Base-by-base conservation (phyloP, 352 stramenopile species). In the Halophytophthora batemanensis region DNA sequence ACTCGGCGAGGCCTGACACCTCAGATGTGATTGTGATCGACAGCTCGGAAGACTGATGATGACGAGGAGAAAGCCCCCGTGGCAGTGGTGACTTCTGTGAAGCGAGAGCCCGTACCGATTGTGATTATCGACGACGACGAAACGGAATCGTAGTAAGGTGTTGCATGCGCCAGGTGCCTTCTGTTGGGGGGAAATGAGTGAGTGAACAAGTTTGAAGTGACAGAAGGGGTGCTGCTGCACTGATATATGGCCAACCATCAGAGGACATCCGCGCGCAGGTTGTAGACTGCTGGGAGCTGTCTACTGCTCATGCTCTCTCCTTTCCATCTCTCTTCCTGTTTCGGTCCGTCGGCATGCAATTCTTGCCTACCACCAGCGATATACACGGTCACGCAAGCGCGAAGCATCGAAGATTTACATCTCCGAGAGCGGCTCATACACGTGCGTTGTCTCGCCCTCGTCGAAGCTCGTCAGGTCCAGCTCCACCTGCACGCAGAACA, bases 401-500 rank as follows among this genome's bases (percentile, higher is more conserved):
- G 25, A 31, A 31, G 22, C 23, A 6, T 48, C 42, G 7, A 45
- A 22, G 13, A 17, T 40, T 76, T 86, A 90, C 75, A 90, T 88
- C 43, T 71, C 71, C 38, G 71, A 68, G 18, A 87, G 66, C 12
- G 71, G 66, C 45, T 93, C 82, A 53, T 82, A 93, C 53, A 93
- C 82, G 41, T 60, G 66, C n/a, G 71, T 50, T 65, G 79, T 81
- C 63, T 72, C 62, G 17, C 53, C 47, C 29, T 73, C 64, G 17
- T 82, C 61, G 11, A 28, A 39, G 25, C 38, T 39, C 18, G 67
- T 71, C 33, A 94, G 51, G 35, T 91, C 77, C 35, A 94, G 61
- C 36, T 72, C 77, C 29, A 94, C 80, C 52, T 88, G 81, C 31
- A 92, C 77, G 53, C 83, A 94, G 59, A 94, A 92, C 18, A 94